These are phyloP conservation scores for Vigna trinervia DNA, from an alignment of 306 rosid species.

Conservation along the genomic window DNA sequence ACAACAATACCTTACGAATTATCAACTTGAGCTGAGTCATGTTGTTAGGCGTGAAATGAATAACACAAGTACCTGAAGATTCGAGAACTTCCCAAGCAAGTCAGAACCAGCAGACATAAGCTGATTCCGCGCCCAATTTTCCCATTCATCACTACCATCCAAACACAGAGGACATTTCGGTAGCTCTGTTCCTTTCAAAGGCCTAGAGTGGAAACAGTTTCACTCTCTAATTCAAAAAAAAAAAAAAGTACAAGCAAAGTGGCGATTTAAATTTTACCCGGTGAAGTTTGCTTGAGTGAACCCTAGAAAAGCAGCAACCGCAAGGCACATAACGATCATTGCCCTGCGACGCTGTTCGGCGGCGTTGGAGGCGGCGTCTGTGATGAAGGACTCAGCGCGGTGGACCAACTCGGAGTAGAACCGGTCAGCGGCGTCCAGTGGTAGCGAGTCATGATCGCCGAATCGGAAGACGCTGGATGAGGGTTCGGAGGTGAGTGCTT, in stretches of 20 bases:
- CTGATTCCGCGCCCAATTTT: constrained; percentile 87
- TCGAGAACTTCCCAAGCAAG: constrained; percentile 81
- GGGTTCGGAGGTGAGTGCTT: constrained; percentile 65
- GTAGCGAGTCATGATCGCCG: constrained; percentile 39
- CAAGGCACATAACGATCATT: constrained; percentile 60
- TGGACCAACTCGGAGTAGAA: constrained; percentile 63
- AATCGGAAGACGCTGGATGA: constrained; percentile 51
- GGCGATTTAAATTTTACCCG: constrained; percentile 55
- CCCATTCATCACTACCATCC: constrained; percentile 62
- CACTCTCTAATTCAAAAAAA: not conserved
- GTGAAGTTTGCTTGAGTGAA: constrained; percentile 76
- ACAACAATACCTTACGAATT: not conserved
- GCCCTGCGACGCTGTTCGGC: constrained; percentile 54
- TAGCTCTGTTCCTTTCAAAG: constrained; percentile 62
- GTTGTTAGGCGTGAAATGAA: not conserved
- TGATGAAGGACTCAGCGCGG: constrained; percentile 65
- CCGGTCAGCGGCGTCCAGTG: constrained; percentile 58
- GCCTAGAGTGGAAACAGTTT: constrained; percentile 50
- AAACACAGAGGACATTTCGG: constrained; percentile 71
- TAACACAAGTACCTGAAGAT: constrained; percentile 70
- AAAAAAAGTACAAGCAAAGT: not conserved
- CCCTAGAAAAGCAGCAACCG: constrained; percentile 69
- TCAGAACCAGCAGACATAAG: constrained; percentile 92
- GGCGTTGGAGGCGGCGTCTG: constrained; percentile 44
- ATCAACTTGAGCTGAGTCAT: not conserved